Base-by-base conservation (phyloP, 345 rosid species). In the Citrus mangshanensis region DNA sequence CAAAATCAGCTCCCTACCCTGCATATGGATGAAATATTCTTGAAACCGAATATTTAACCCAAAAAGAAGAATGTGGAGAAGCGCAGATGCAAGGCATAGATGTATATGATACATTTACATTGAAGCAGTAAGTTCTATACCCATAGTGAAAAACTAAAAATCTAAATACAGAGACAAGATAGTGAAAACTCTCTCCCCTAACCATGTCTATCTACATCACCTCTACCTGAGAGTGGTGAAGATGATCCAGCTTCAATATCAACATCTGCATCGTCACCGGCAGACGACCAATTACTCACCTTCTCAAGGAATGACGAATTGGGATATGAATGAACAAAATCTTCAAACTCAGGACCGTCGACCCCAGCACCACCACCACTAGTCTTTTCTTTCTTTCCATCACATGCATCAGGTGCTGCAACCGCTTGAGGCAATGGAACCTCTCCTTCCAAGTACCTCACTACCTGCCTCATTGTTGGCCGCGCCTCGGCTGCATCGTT, bases 401-500 rank as follows among this genome's bases (percentile, higher is more conserved):
- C 84, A 68, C 62, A 70, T 55, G 72, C 88, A 19, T 88, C 92
- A 9, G 89, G 93, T 49, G 92, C 79, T 40, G 86, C 80, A 46
- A 91, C 86, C 32, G 74, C 80, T 32, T 85, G 89, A 27, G 95
- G 94, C 73, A 89, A 66, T 0, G 82, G 78, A 46, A 83, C 75
- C 74, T 91, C 92, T 63, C 95, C 93, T 27, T 92, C 97, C 70
- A 95, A 83, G 81, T 89, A 94, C 86, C 94, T 89, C 68, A 86
- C 86, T 16, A 89, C 89, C 84, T 92, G 94, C 84, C 98, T 93
- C 86, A 91, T 89, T 0, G 91, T 83, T 9, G 99, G 99, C 81
- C 98, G 78, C 59, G 61, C 85, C 46, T 85, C 87, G 0, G 95
- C 92, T 1, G 77, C 79, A 78, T 88, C 85, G 75, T 92, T 90